These are phyloP conservation scores for Sphagnum fallax DNA, from an alignment of 228 moss, liverwort and hornwort genomes.

Conservation along the genomic window DNA sequence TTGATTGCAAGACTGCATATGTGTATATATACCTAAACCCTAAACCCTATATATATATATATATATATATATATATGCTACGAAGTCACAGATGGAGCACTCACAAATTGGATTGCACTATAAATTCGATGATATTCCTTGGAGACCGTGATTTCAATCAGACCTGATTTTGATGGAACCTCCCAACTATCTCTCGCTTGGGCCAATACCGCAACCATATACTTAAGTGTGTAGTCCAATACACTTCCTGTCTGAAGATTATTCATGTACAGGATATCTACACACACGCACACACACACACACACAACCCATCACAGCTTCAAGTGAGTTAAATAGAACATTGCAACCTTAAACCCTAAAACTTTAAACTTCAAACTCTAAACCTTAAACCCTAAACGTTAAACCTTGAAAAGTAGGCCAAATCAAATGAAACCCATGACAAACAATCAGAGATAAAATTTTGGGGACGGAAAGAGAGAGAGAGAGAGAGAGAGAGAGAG, in stretches of 20 bases:
- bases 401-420: neutral
- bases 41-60: neutral
- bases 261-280: conserved; percentile 98
- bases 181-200: conserved; percentile 78
- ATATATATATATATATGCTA: neutral
- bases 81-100: conserved; percentile 6
- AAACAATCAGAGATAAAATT: no score
- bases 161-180: conserved; percentile 78
- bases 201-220: conserved; percentile 73
- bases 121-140: conserved; percentile 91
- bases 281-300: conserved; percentile 15
- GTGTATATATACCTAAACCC: neutral
- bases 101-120: conserved; percentile 93
- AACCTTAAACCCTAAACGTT: neutral
- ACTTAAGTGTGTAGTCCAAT: conserved; percentile 86
- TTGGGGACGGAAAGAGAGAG: no score
- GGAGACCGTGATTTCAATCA: conserved; percentile 87
- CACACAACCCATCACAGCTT: neutral
- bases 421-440: no score
- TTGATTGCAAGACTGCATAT: no score
- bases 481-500: no score
- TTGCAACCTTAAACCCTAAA: neutral
- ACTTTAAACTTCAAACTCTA: neutral
- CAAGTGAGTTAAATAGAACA: neutral
- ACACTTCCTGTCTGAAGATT: conserved; percentile 95